A percentile compares a stretch with the other conserved stretches of the same genome.
Evolutionary conservation across 2,329 filamentous ascomycete species (phyloP).

Genomic region (Paecilomyces formosus): DNA sequence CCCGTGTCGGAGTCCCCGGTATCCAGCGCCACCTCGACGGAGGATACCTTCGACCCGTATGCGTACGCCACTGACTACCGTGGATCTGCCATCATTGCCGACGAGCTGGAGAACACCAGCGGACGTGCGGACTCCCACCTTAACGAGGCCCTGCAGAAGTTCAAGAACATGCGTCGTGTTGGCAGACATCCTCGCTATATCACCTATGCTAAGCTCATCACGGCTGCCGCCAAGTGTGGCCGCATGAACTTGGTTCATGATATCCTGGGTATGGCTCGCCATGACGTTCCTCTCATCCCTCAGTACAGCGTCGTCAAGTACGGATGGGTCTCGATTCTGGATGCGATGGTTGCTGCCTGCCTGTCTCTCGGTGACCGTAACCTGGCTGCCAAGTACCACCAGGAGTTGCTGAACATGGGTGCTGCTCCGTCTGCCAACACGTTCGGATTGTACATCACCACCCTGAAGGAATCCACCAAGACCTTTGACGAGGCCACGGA

Average conservation of each 20-base stretch:
- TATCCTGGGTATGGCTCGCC: constrained; percentile 79
- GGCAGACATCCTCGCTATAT: constrained; percentile 92
- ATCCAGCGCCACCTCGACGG: constrained; percentile 54
- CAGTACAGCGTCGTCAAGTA: constrained; percentile 86
- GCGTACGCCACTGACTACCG: constrained; percentile 86
- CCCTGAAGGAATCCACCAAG: constrained; percentile 91
- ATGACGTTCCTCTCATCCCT: constrained; percentile 75
- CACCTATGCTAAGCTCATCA: constrained; percentile 92
- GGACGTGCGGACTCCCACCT: constrained; percentile 66
- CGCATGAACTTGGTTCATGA: constrained; percentile 78
- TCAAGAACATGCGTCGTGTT: constrained; percentile 87
- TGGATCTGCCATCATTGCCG: constrained; percentile 82
- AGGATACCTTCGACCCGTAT: constrained; percentile 87
- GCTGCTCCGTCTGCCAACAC: constrained; percentile 93
- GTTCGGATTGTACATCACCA: constrained; percentile 98
- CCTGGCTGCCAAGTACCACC: constrained; percentile 78
- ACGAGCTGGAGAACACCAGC: constrained; percentile 74
- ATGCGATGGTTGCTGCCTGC: constrained; percentile 92
- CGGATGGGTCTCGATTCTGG: constrained; percentile 92
- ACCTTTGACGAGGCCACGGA: constrained; percentile 97
- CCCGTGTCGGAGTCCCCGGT: constrained; percentile 40
- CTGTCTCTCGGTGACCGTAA: constrained; percentile 74
- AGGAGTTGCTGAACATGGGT: constrained; percentile 85
- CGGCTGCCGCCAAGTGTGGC: constrained; percentile 75
- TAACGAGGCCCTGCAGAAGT: constrained; percentile 71